Evolutionary conservation across 73 alveolate species (phyloP), one percentile per base, ranked within the genome.

Genomic region (Tetrahymena elliotti): DNA sequence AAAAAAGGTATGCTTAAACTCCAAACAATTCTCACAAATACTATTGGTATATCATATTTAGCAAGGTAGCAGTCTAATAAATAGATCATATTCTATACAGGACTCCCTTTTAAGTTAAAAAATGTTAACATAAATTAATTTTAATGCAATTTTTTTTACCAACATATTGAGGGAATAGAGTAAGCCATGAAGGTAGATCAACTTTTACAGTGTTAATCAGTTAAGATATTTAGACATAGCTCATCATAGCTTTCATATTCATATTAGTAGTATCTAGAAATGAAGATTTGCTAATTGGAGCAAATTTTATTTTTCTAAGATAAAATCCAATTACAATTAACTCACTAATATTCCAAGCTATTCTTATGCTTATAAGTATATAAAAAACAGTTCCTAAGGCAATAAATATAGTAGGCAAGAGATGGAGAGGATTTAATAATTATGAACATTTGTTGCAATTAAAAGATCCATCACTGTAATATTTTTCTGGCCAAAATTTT

Each of bases 11-110:
- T 94, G 39, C 92, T 38, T 37, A 94, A 83, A 38, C 93, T 88
- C 96, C 96, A 94, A 15, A 94, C 35, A 40, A 41, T 82, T 83
- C 96, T 94, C 39, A 94, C 37, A 33, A 83, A 94, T 36, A 94
- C 38, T 1, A 94, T 92, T n/a, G 92, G 88, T 22, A 68, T 24
- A 27, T 68, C 83, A 3, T 83, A 39, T 6, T 94, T 20, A 34
- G 33, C 83, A 35, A 94, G 68, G 39, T 83, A 94, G 27, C 96
- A 94, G 38, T 94, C 96, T 33, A 94, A 33, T 0, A 94, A 38
- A 38, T 94, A 94, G 37, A 93, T 94, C 94, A 94, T 82, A 11
- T 93, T 38, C 36, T 94, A 83, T 18, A 94, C 92, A 40, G 96
- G 96, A 24, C 47, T 83, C 11, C 96, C 96, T 39, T 47, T 47